Base-by-base conservation (phyloP, 305 asterid genomes). In the Fraxinus floribunda region DNA sequence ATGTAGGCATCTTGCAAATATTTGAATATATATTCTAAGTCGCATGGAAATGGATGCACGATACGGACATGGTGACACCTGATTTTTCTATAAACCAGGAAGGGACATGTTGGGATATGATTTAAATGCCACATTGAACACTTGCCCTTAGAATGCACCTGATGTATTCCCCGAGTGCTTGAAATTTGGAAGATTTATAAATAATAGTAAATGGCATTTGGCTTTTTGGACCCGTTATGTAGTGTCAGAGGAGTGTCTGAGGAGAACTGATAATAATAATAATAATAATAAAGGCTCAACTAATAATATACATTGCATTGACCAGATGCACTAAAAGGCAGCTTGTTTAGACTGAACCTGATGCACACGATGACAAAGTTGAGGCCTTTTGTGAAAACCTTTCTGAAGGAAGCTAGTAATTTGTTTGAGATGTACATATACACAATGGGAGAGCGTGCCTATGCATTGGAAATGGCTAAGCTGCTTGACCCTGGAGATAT, bases 391-490 rank as follows among this genome's bases (percentile, higher is more conserved):
- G 97, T 93, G 60, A 93, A 88, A 55, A 87, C 90, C 24, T 94
- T 96, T 82, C 84, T 96, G 81, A 91, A 90, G 81, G 94, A 92
- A 89, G 97, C 97, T 52, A 91, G 94, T 83, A 88, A 88, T 32
- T 81, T 94, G 84, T 96, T 94, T 70, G 99, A 94, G 85, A 91
- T 96, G 98, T 94, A 89, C 83, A 94, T 96, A 82, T 96, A 96
- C 85, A 96, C 99, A 15, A 94, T 94, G 98, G 99, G 98, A 1
- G 98, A 94, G 79, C 97, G 98, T 64, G 92, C 92, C 18, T 95
- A 95, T 89, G 99, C 98, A 22, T 73, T 94, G 81, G 91, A 90
- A 86, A 95, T 95, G 99, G 98, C 97, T 70, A 83, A 30, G 1
- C 88, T 96, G 76, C 98, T 94, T 10, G 99, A 94, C 80, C 98